A percentile compares a stretch with the other conserved stretches of the same genome.
These are phyloP conservation scores for Butyriboletus loyo DNA, from an alignment of 768 basidiomycete genomes.

Conservation along the genomic window DNA sequence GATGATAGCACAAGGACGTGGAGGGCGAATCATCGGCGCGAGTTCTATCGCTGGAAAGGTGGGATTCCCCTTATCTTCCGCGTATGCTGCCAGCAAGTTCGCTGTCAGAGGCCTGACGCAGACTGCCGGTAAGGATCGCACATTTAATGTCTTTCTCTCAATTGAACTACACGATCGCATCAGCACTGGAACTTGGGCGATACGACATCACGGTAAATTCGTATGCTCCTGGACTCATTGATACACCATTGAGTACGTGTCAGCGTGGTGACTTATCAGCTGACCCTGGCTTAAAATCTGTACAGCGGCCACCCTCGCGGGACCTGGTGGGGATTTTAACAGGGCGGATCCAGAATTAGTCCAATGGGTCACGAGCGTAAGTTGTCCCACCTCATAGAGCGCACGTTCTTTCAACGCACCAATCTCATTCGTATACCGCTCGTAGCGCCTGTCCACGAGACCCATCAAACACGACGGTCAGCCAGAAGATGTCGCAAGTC, in stretches of 20 bases:
- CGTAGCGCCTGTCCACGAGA: not conserved
- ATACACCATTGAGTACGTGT: conserved; percentile 31
- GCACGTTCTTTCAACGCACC: not conserved
- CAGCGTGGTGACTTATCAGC: not conserved
- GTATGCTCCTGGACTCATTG: conserved; percentile 37
- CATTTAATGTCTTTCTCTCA: not conserved
- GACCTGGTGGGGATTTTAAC: not conserved
- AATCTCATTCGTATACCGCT: not conserved
- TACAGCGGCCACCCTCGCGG: not conserved
- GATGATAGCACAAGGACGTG: conserved; percentile 53
- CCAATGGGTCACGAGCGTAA: not conserved
- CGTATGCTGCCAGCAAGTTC: conserved; percentile 40
- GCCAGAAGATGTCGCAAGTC: conserved; percentile 34
- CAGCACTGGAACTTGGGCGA: conserved; percentile 30
- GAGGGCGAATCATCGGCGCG: conserved; percentile 54
- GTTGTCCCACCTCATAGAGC: not conserved
- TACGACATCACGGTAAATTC: conserved; percentile 40
- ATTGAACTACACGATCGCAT: not conserved
- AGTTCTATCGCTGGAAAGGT: conserved; percentile 12
- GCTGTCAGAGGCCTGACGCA: conserved; percentile 43
- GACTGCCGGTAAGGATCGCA: conserved; percentile 27
- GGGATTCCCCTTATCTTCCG: not conserved
- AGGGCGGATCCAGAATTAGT: not conserved
- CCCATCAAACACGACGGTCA: conserved; percentile 18
- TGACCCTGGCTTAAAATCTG: not conserved